Conservation (phyloP, 176 grass and related monocot genomes). For the Eremochloa ophiuroides region DNA sequence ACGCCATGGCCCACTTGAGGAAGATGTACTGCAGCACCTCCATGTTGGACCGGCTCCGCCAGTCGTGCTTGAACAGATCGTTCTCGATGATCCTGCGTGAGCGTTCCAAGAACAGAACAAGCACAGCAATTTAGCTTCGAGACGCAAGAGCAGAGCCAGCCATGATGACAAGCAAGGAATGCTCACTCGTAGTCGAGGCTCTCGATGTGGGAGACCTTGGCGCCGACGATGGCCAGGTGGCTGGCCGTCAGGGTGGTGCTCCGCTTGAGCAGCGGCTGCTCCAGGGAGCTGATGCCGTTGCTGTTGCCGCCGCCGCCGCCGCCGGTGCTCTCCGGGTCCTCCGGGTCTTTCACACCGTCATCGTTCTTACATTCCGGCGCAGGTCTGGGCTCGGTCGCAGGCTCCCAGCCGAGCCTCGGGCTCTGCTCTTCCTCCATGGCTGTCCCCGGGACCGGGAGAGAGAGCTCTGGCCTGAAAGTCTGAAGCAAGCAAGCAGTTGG, state of each 20-base stretch:
- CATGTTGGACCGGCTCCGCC: conserved; percentile 78
- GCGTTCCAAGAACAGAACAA: not conserved
- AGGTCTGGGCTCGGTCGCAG: not conserved
- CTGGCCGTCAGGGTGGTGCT: conserved; percentile 64
- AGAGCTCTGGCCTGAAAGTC: not conserved
- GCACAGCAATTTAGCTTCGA: not conserved
- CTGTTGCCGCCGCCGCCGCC: not conserved
- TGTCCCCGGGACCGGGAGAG: not conserved
- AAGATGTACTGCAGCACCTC: conserved; percentile 90
- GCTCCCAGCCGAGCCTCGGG: not conserved
- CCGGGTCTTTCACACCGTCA: not conserved
- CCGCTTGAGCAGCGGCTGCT: conserved; percentile 66
- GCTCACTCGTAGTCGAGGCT: conserved; percentile 96
- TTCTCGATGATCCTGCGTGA: conserved; percentile 86
- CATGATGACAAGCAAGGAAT: not conserved
- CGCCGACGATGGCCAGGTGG: conserved; percentile 85
- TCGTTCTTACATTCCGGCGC: conserved; percentile 1
- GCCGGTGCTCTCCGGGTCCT: conserved; percentile 10
- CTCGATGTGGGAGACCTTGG: conserved; percentile 96
- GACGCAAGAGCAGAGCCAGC: not conserved
- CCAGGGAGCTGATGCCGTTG: conserved; percentile 21
- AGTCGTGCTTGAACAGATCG: conserved; percentile 95
- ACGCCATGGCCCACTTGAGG: conserved; percentile 86
- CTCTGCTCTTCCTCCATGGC: conserved; percentile 41
- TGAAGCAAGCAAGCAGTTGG: not conserved